These are phyloP conservation scores for Cyphellophora attinorum DNA, from an alignment of 2,329 filamentous ascomycete genomes.

Conservation along the genomic window DNA sequence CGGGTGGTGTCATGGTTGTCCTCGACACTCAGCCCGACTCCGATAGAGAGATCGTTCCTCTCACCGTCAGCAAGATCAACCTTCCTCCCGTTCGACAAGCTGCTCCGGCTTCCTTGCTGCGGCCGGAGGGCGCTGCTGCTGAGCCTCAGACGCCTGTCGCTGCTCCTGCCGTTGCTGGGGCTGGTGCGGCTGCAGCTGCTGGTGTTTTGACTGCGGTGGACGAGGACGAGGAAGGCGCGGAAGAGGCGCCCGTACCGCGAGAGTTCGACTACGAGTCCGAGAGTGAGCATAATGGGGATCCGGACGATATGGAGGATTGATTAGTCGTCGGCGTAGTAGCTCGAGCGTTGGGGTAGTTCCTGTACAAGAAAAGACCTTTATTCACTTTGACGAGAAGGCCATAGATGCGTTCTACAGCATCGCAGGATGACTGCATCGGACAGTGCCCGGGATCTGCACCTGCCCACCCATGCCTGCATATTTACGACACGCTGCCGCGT, in stretches of 20 bases:
- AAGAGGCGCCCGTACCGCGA: conserved; percentile 37
- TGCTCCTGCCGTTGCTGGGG: conserved; percentile 24
- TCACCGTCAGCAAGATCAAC: conserved; percentile 73
- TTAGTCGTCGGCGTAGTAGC: too few relatives aligned
- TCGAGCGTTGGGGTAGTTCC: too few relatives aligned
- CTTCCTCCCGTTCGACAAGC: conserved; percentile 20
- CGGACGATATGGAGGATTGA: too few relatives aligned
- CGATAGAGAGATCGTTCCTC: conserved; percentile 71
- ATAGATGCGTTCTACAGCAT: too few relatives aligned
- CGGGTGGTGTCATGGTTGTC: conserved; percentile 86
- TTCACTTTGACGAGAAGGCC: too few relatives aligned
- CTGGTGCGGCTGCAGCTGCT: conserved; percentile 60
- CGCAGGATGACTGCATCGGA: too few relatives aligned
- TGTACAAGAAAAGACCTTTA: too few relatives aligned
- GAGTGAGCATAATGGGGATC: too few relatives aligned
- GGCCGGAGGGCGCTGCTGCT: conserved; percentile 19
- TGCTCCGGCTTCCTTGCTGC: neutral
- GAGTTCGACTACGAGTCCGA: conserved; percentile 40
- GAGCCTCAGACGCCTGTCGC: conserved; percentile 19
- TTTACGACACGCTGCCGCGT: too few relatives aligned
- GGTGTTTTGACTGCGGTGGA: conserved; percentile 79
- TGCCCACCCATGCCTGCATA: too few relatives aligned
- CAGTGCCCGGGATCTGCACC: too few relatives aligned
- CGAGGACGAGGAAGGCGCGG: conserved; percentile 48
- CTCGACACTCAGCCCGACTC: conserved; percentile 73